These are phyloP conservation scores for Solanum tacnaense DNA, from an alignment of 257 asterid species.

Conservation along the genomic window DNA sequence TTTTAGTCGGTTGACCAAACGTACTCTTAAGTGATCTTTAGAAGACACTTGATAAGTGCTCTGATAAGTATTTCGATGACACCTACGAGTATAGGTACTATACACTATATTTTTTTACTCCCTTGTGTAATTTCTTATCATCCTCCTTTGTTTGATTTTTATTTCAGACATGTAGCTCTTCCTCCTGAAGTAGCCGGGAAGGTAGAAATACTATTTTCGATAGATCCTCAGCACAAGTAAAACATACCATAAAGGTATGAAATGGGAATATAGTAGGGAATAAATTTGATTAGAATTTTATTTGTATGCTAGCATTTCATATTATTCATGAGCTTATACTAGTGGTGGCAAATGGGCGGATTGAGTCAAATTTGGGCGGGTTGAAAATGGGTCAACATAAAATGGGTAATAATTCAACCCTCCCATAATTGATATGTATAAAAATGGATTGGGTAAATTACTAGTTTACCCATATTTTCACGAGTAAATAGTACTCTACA, in stretches of 20 bases:
- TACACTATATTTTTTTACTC: neutral
- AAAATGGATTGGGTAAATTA: too few relatives aligned
- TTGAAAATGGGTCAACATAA: too few relatives aligned
- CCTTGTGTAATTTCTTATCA: neutral
- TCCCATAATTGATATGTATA: too few relatives aligned
- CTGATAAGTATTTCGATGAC: conserved; percentile 42
- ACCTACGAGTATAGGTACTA: conserved; percentile 32
- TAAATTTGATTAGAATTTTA: neutral
- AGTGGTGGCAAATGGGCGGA: too few relatives aligned
- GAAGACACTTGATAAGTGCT: neutral
- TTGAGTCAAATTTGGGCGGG: too few relatives aligned
- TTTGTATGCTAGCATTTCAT: neutral
- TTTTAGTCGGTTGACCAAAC: too few relatives aligned
- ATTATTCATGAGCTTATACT: neutral
- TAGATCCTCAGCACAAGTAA: neutral
- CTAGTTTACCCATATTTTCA: too few relatives aligned
- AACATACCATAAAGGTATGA: neutral
- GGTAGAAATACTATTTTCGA: neutral
- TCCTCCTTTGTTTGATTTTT: neutral
- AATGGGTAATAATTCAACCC: too few relatives aligned
- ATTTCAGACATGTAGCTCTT: conserved; percentile 32
- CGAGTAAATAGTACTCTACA: too few relatives aligned
- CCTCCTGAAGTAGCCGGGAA: conserved; percentile 33
- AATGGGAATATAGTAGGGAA: neutral
- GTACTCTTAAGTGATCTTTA: too few relatives aligned